Conservation (phyloP, 208 protist species). For the Sergeia podlipaevii region DNA sequence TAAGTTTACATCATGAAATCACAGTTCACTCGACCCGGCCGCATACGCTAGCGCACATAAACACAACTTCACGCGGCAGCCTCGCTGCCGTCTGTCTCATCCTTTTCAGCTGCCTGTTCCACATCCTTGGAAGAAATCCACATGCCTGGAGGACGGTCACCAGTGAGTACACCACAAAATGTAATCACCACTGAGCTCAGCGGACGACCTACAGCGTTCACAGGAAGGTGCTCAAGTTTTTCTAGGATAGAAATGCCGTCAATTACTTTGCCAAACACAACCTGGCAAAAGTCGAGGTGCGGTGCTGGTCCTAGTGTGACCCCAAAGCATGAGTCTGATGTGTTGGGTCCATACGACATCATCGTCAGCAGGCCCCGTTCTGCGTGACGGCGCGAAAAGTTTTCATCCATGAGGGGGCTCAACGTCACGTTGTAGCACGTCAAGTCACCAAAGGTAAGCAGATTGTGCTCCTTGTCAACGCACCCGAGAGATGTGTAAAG, state of each 20-base stretch:
- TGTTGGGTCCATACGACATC: constrained; percentile 70
- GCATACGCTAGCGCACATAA: too few relatives aligned
- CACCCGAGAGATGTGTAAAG: constrained; percentile 51
- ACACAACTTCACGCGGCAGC: too few relatives aligned
- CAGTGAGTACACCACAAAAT: constrained; percentile 76
- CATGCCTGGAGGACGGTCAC: constrained; percentile 44
- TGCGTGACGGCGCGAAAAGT: constrained; percentile 85
- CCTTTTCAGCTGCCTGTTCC: too few relatives aligned
- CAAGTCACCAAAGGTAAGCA: constrained; percentile 53
- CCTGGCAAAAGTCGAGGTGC: constrained; percentile 90
- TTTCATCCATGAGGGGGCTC: constrained; percentile 71
- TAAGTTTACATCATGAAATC: too few relatives aligned
- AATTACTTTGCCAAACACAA: constrained; percentile 93
- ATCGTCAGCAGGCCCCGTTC: constrained; percentile 86
- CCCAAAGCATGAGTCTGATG: constrained; percentile 64
- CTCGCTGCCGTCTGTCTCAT: too few relatives aligned
- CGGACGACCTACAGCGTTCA: constrained; percentile 53
- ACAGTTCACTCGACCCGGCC: too few relatives aligned
- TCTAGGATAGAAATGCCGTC: constrained; percentile 70
- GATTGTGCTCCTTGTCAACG: constrained; percentile 46
- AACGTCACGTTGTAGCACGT: constrained; percentile 24
- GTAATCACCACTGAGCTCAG: constrained; percentile 47
- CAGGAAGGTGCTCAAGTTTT: constrained; percentile 63
- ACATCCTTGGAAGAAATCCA: too few relatives aligned
- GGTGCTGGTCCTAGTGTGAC: constrained; percentile 70